Evolutionary conservation across 768 basidiomycete species (phyloP).

Genomic region (Leucocoprinus sp.): DNA sequence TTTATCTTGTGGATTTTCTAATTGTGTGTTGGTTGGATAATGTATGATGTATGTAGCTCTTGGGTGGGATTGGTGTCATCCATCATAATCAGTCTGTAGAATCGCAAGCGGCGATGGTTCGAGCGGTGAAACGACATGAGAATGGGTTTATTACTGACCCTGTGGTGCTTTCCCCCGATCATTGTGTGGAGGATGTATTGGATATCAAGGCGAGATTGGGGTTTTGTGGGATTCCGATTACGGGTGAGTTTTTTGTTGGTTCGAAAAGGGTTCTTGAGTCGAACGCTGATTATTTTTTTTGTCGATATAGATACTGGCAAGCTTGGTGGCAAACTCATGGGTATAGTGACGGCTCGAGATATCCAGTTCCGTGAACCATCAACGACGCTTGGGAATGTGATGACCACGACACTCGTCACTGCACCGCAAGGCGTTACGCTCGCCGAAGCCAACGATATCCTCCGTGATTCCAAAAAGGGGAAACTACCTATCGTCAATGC

Average conservation of each 20-base stretch:
- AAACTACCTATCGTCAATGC: slow-evolving; percentile 73
- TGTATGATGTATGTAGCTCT: slow-evolving; percentile 38
- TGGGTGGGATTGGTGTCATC: slow-evolving; percentile 96
- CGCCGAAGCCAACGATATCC: slow-evolving; percentile 84
- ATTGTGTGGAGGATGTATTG: slow-evolving; percentile 80
- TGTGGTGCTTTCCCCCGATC: slow-evolving; percentile 72
- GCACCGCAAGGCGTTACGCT: slow-evolving; percentile 87
- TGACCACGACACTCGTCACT: slow-evolving; percentile 86
- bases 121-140: slow-evolving; percentile 95
- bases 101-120: slow-evolving; percentile 93
- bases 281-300: slow-evolving; percentile 7
- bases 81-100: slow-evolving; percentile 88
- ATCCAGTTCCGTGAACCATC: slow-evolving; percentile 79
- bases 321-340: slow-evolving; percentile 86
- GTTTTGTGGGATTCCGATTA: slow-evolving; percentile 96
- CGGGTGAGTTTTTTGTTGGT: too few relatives aligned
- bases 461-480: slow-evolving; percentile 95
- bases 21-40: too few relatives aligned
- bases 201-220: slow-evolving; percentile 89
- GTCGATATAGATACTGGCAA: slow-evolving; percentile 65
- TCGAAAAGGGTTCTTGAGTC: too few relatives aligned
- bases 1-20: slow-evolving; percentile 7
- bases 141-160: slow-evolving; percentile 98
- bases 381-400: slow-evolving; percentile 68
- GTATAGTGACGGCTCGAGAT: slow-evolving; percentile 95